Evolutionary conservation across 2,329 filamentous ascomycete species (phyloP).

Genomic region (Celoporthe dispersa): DNA sequence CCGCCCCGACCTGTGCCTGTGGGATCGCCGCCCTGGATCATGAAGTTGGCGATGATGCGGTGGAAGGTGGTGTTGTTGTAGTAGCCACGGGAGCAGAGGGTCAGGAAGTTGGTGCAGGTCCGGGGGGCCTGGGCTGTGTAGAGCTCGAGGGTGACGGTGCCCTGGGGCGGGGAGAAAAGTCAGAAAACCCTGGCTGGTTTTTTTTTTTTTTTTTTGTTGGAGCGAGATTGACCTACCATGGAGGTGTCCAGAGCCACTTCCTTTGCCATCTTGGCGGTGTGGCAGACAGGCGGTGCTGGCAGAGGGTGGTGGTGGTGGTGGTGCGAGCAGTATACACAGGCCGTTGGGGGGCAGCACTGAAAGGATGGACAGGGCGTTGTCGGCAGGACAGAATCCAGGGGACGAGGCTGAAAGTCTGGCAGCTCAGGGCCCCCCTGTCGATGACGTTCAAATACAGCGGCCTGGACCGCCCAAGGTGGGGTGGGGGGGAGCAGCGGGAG

Average conservation of each 20-base stretch:
- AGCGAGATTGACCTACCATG: conserved; percentile 61
- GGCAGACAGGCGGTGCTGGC: not conserved
- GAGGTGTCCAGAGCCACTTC: conserved; percentile 82
- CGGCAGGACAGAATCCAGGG: conserved; percentile 8
- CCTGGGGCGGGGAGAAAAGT: conserved; percentile 54
- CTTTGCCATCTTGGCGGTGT: conserved; percentile 65
- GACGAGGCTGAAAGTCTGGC: conserved; percentile 15
- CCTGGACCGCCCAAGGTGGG: not conserved
- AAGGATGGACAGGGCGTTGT: not conserved
- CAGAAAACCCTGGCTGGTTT: conserved; percentile 8
- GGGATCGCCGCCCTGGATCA: conserved; percentile 94
- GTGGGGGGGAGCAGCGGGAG: not conserved
- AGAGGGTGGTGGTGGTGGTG: not conserved
- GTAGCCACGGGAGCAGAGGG: conserved; percentile 81
- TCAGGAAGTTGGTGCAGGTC: conserved; percentile 86
- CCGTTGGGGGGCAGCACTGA: too few species aligned
- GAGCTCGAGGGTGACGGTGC: conserved; percentile 83
- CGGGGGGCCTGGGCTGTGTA: conserved; percentile 88
- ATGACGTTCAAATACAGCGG: conserved; percentile 21
- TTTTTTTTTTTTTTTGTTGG: not conserved
- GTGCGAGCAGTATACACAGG: not conserved
- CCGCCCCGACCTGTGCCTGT: conserved; percentile 93
- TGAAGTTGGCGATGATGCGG: conserved; percentile 94
- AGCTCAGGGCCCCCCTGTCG: conserved; percentile 11
- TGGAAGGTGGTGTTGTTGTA: conserved; percentile 89